Base-by-base conservation (phyloP, 768 basidiomycete genomes). In the Tylopilus balloui region DNA sequence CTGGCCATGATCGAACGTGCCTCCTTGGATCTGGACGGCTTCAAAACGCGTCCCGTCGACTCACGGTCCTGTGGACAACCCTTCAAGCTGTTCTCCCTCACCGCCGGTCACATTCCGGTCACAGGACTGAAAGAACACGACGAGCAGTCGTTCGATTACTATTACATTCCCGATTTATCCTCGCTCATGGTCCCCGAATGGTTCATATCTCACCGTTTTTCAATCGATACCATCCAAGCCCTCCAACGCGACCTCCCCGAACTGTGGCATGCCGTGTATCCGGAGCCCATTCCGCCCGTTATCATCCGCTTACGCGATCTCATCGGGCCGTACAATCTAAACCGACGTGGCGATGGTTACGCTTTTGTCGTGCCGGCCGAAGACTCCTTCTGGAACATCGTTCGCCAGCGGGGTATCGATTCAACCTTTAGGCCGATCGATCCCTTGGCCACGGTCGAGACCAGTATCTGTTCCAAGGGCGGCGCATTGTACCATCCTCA, bases 201-300 rank as follows among this genome's bases (percentile, higher is more conserved):
- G 4, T 20, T 9, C 10, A 3, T 15, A 12, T 25, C 46, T 9
- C 48, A 45, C 14, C 8, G 3, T 12, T 67, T 52, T 40, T 19
- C 58, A 0, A 43, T 60, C 19, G 20, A 28, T 9, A 12, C 42
- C 20, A 38, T 65, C 14, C n/a, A 47, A 19, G 17, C 14, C 15
- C 21, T 65, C 11, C 64, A 51, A 21, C 11, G 11, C 1, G 47
- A 45, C 4, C 45, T 67, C 11, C 7, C 7, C n/a, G 10, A 1
- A 2, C 19, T 45, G 15, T 60, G 53, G 53, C 21, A 3, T 17
- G 28, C 12, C 3, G 60, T 56, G 0, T 50, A 27, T 42, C 65
- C 60, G 6, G 0, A 29, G 1, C 65, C 64, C 3, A 55, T 65
- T 5, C 66, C 61, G 0, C 45, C 51, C 6, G 40, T 65, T 21